Evolutionary conservation across 176 grass and related monocot species (phyloP).

Genomic region (Poa annua): DNA sequence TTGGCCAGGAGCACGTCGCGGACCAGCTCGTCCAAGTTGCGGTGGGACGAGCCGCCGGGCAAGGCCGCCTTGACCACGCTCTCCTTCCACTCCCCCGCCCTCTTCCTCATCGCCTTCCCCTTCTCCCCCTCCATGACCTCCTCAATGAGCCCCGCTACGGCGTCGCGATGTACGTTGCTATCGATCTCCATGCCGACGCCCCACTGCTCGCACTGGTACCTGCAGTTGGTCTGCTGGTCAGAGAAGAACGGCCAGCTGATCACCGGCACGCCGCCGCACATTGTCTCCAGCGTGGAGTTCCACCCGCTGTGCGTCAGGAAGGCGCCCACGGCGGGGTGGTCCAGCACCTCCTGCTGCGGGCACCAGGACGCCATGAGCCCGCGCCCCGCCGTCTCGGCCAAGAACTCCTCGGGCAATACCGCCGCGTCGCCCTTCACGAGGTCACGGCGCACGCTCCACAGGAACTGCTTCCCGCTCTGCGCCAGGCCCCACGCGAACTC

Average conservation of each 20-base stretch:
- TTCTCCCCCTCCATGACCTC: constrained; percentile 70
- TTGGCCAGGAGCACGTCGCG: constrained; percentile 50
- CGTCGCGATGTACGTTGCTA: constrained; percentile 58
- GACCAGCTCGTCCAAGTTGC: constrained; percentile 49
- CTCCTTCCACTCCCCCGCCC: constrained; percentile 58
- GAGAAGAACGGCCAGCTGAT: constrained; percentile 90
- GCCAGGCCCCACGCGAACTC: constrained; percentile 91
- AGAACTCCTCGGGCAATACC: constrained; percentile 65
- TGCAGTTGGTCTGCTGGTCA: constrained; percentile 80
- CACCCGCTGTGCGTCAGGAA: constrained; percentile 86
- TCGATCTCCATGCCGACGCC: constrained; percentile 86
- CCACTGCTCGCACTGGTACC: constrained; percentile 70
- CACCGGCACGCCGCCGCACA: constrained; percentile 73
- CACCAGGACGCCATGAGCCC: constrained; percentile 72
- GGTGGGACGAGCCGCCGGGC: constrained; percentile 44
- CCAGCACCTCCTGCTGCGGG: constrained; percentile 72
- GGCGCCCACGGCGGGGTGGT: constrained; percentile 59
- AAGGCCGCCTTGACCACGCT: constrained; percentile 40
- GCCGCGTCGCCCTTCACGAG: constrained; percentile 63
- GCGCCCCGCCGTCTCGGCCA: constrained; percentile 50
- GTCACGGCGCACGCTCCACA: constrained; percentile 77
- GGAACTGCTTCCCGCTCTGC: constrained; percentile 62
- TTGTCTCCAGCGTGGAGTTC: constrained; percentile 74
- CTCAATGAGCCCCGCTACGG: constrained; percentile 58
- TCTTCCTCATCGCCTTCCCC: constrained; percentile 64